These are phyloP conservation scores for Mortierella sp. DNA, from an alignment of 371 early-diverging fungal species.

Conservation along the genomic window DNA sequence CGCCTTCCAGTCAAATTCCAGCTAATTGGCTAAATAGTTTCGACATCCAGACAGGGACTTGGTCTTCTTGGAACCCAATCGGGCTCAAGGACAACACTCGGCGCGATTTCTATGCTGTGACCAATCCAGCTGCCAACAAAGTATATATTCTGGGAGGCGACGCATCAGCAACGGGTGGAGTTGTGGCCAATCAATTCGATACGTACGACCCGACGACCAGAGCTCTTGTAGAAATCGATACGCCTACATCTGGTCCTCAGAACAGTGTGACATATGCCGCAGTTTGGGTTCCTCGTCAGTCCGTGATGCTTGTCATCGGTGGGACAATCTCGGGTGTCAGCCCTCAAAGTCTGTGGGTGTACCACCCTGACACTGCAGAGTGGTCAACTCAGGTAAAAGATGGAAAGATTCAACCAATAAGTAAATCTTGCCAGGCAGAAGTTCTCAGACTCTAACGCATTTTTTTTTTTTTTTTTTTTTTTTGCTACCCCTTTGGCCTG, in stretches of 20 bases:
- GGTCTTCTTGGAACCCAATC: constrained; percentile 11
- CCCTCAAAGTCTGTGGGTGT: constrained; percentile 9
- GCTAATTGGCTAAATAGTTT: constrained; percentile 15
- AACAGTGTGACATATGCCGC: constrained; percentile 29
- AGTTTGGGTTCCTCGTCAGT: constrained; percentile 20
- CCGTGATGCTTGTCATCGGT: constrained; percentile 29
- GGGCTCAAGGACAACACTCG: constrained; percentile 16
- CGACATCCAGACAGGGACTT: constrained; percentile 17
- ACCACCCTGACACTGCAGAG: constrained; percentile 7
- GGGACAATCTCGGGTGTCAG: neutral
- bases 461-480: neutral
- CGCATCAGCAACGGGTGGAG: constrained; percentile 3
- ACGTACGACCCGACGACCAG: constrained; percentile 11
- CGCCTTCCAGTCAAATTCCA: constrained; percentile 2
- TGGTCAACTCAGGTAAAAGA: constrained; percentile 41
- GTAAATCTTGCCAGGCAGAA: too few relatives aligned
- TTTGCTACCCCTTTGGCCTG: too few relatives aligned
- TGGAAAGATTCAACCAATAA: neutral
- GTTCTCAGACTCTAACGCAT: neutral
- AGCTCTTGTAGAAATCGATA: constrained; percentile 7
- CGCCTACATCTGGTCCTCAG: constrained; percentile 15
- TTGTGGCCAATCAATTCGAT: constrained; percentile 19
- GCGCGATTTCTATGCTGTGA: constrained; percentile 36
- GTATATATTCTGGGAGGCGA: constrained; percentile 41
- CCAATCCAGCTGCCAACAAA: constrained; percentile 14